phyloP scores from a whole-genome alignment of 352 stramenopile species.

The Stramenopiles sp. region DNA sequence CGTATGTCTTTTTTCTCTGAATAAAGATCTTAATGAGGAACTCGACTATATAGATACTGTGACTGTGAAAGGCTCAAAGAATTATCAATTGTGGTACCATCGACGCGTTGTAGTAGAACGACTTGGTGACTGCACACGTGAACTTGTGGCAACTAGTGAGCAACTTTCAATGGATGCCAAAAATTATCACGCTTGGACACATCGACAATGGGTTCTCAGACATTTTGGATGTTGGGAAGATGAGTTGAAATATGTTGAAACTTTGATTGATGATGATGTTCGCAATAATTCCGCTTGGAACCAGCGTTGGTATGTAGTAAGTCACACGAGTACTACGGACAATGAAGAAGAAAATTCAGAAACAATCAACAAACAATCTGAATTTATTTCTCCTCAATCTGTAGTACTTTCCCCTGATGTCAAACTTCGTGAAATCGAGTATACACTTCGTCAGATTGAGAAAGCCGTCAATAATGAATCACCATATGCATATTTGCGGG shows the following conservation, averaged over 20 bases:
- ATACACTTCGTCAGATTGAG: neutral
- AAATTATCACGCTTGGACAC: conserved; percentile 94
- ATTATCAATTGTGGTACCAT: conserved; percentile 98
- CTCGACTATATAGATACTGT: neutral
- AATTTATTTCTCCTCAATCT: neutral
- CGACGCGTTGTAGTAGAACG: conserved; percentile 53
- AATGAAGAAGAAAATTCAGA: conserved; percentile 12
- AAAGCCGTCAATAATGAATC: conserved; percentile 3
- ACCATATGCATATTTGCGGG: neutral
- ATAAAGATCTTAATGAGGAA: neutral
- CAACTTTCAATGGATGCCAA: conserved; percentile 77
- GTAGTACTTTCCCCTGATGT: conserved; percentile 1
- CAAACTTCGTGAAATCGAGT: conserved; percentile 1
- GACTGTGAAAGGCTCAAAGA: conserved; percentile 61
- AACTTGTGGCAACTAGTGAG: conserved; percentile 53
- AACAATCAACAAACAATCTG: neutral
- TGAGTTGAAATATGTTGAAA: conserved; percentile 53
- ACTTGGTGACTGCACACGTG: conserved; percentile 26
- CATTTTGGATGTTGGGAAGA: conserved; percentile 29
- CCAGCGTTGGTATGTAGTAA: conserved; percentile 39
- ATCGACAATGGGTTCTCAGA: conserved; percentile 23
- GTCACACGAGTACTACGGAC: too few species aligned
- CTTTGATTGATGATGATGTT: conserved; percentile 46
- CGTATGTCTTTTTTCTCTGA: neutral
- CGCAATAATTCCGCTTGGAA: conserved; percentile 89